These are phyloP conservation scores for Mikania micrantha DNA, from an alignment of 129 eudicot genomes.

Conservation along the genomic window DNA sequence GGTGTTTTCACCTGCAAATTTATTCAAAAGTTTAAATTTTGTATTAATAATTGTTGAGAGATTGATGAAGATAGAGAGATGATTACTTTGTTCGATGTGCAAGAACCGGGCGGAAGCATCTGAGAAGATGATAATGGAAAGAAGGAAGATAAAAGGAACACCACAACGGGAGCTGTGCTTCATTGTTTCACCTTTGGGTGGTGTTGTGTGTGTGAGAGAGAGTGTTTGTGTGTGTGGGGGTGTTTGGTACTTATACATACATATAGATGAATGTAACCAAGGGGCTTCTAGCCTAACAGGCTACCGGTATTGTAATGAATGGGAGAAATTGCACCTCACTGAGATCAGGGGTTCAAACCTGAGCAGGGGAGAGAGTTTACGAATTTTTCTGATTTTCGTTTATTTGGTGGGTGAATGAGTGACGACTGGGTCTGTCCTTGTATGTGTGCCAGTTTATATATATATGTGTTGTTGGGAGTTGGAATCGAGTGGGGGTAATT, in stretches of 20 bases:
- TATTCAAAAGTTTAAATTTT: neutral
- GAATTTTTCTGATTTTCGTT: too few species aligned
- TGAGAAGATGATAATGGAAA: slow-evolving; percentile 29
- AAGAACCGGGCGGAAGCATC: slow-evolving; percentile 50
- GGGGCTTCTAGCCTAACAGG: too few species aligned
- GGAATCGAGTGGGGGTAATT: slow-evolving; percentile 17
- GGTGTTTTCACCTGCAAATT: slow-evolving; percentile 35
- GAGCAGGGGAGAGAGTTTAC: too few species aligned
- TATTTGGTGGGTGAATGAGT: too few species aligned
- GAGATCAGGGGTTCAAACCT: too few species aligned
- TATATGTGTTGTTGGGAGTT: slow-evolving; percentile 50
- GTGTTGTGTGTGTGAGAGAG: slow-evolving; percentile 7
- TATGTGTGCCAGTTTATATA: too few species aligned
- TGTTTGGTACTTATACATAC: too few species aligned
- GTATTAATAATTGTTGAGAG: neutral
- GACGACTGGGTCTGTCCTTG: too few species aligned
- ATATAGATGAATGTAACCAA: too few species aligned
- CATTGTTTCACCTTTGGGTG: slow-evolving; percentile 32
- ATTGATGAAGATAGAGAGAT: neutral
- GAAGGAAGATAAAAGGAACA: slow-evolving; percentile 30
- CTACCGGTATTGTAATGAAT: too few species aligned
- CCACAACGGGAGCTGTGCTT: slow-evolving; percentile 35
- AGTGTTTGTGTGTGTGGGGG: slow-evolving; percentile 10
- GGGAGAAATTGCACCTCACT: too few species aligned
- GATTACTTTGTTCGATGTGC: slow-evolving; percentile 41